phyloP scores from a whole-genome alignment of 495 filamentous ascomycete genomes.

The Baudoinia panamericana region DNA sequence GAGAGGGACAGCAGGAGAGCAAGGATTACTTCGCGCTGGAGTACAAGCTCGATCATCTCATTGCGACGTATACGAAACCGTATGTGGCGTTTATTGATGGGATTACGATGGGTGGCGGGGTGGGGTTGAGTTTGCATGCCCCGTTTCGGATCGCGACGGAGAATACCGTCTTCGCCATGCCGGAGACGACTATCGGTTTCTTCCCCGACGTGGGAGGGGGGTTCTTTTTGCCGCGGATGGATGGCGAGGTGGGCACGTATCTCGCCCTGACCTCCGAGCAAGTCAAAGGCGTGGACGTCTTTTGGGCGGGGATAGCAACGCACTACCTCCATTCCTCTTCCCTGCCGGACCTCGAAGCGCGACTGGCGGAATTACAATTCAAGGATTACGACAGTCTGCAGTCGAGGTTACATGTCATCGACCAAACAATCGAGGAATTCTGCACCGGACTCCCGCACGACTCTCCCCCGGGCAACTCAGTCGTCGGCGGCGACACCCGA shows the following conservation, averaged over 20 bases:
- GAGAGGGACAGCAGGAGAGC: slow-evolving; percentile 54
- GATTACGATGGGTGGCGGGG: slow-evolving; percentile 95
- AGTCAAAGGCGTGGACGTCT: slow-evolving; percentile 66
- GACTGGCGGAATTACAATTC: slow-evolving; percentile 81
- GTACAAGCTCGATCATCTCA: slow-evolving; percentile 86
- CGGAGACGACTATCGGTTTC: slow-evolving; percentile 93
- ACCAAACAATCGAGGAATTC: slow-evolving; percentile 85
- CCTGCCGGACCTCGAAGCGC: slow-evolving; percentile 63
- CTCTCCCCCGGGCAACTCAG: slow-evolving; percentile 40
- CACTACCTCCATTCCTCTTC: slow-evolving; percentile 62
- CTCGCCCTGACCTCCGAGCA: slow-evolving; percentile 76
- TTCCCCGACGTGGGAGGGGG: slow-evolving; percentile 94
- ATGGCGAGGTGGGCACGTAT: slow-evolving; percentile 75
- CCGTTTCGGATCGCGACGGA: slow-evolving; percentile 95
- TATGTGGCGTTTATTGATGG: slow-evolving; percentile 96
- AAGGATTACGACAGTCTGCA: slow-evolving; percentile 50
- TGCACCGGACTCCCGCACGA: slow-evolving; percentile 57
- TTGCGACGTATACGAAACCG: slow-evolving; percentile 89
- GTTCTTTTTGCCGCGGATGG: slow-evolving; percentile 84
- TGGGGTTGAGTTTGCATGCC: slow-evolving; percentile 85
- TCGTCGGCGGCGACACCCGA: slow-evolving; percentile 44
- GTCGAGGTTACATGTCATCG: slow-evolving; percentile 54
- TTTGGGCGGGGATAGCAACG: slow-evolving; percentile 34
- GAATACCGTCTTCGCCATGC: slow-evolving; percentile 91
- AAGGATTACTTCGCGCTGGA: slow-evolving; percentile 77